These are phyloP conservation scores for Vitis vinifera DNA, from an alignment of 164 flowering plant genomes.

Conservation along the genomic window ASM3070453v1 NC_081810.1:15285501-15286000, in stretches of 20 bases:
- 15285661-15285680: slow-evolving; percentile 8
- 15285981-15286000: too few relatives aligned
- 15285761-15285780: slow-evolving; percentile 17
- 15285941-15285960: not conserved
- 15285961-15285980: not conserved
- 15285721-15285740: slow-evolving; percentile 14
- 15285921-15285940: not conserved
- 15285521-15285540: too few relatives aligned
- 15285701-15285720: slow-evolving; percentile 7
- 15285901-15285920: slow-evolving; percentile 27
- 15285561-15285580: too few relatives aligned
- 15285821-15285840: slow-evolving; percentile 72
- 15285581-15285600: too few relatives aligned
- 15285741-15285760: slow-evolving; percentile 1
- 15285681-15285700: slow-evolving; percentile 8
- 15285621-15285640: slow-evolving; percentile 27
- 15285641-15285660: slow-evolving; percentile 27
- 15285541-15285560: too few relatives aligned
- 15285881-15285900: slow-evolving; percentile 84
- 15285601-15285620: slow-evolving; percentile 34
- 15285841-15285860: slow-evolving; percentile 64
- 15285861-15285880: slow-evolving; percentile 76
- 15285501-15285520: too few relatives aligned
- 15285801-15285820: slow-evolving; percentile 44
- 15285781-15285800: slow-evolving; percentile 45